Percentiles rank a stretch among this genome's conserved stretches.
Evolutionary conservation across 345 rosid genomes (phyloP).

Genomic region (Excoecaria agallocha): DNA sequence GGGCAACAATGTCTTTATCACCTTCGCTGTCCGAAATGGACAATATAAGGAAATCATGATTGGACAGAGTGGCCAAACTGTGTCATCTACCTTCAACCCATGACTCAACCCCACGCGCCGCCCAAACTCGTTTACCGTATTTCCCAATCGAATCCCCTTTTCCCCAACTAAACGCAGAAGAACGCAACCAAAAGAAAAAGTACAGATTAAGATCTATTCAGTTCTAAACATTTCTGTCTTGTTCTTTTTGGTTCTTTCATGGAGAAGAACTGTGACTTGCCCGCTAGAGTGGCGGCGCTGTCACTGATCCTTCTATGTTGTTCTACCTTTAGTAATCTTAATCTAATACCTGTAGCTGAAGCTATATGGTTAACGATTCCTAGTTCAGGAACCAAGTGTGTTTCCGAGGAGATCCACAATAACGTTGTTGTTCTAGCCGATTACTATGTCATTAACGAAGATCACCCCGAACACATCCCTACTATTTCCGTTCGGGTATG

Average conservation of each 20-base stretch:
- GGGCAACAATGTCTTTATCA: neutral
- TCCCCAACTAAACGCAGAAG: neutral
- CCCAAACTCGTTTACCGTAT: neutral
- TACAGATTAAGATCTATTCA: slow-evolving; percentile 1
- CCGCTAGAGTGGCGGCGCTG: slow-evolving; percentile 13
- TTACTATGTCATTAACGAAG: slow-evolving; percentile 69
- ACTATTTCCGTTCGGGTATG: slow-evolving; percentile 58
- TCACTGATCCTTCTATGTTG: slow-evolving; percentile 25
- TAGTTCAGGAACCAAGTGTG: slow-evolving; percentile 77
- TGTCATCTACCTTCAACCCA: slow-evolving; percentile 2
- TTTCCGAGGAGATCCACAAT: slow-evolving; percentile 87
- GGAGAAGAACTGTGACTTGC: slow-evolving; percentile 10
- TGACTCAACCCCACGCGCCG: slow-evolving; percentile 8
- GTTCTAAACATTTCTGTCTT: neutral
- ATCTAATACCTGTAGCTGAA: slow-evolving; percentile 41
- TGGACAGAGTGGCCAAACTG: neutral
- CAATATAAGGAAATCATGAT: neutral
- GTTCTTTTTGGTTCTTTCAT: neutral
- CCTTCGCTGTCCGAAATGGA: slow-evolving; percentile 1
- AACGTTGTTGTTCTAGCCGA: slow-evolving; percentile 80
- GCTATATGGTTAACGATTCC: slow-evolving; percentile 83
- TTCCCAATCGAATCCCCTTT: neutral
- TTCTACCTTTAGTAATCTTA: slow-evolving; percentile 12
- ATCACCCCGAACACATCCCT: slow-evolving; percentile 40
- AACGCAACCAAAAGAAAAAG: too few species aligned